Evolutionary conservation across 2,329 filamentous ascomycete species (phyloP).

Genomic region (Neoarthrinium moseri): DNA sequence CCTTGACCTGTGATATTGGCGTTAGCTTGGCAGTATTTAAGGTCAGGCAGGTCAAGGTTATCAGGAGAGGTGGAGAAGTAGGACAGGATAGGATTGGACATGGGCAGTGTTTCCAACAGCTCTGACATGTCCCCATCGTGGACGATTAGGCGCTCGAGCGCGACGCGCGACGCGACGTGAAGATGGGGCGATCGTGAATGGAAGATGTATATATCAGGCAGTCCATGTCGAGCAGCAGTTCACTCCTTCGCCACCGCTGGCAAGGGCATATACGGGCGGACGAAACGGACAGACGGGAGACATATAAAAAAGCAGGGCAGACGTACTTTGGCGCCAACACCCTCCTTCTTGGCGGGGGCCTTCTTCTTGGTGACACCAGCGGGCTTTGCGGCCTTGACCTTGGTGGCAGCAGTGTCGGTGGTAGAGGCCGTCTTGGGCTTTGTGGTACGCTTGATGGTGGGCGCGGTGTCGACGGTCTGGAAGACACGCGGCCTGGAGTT

Average conservation of each 20-base stretch:
- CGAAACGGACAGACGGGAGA: background rate
- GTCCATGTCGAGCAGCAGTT: background rate
- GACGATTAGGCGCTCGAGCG: too few relatives aligned
- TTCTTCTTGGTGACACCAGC: slow-evolving; percentile 32
- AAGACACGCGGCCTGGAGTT: slow-evolving; percentile 53
- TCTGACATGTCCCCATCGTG: background rate
- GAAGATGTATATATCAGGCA: too few relatives aligned
- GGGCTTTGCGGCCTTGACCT: slow-evolving; percentile 26
- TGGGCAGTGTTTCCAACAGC: too few relatives aligned
- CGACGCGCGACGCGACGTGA: too few relatives aligned
- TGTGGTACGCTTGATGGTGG: slow-evolving; percentile 40
- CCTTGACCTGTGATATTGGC: slow-evolving; percentile 22
- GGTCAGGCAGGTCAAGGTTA: too few relatives aligned
- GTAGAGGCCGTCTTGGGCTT: slow-evolving; percentile 26
- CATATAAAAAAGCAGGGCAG: background rate
- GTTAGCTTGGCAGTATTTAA: background rate
- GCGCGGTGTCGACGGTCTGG: slow-evolving; percentile 45
- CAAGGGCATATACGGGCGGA: background rate
- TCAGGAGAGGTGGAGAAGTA: background rate
- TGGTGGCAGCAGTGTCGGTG: slow-evolving; percentile 14
- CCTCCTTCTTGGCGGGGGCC: slow-evolving; percentile 28
- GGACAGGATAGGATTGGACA: background rate
- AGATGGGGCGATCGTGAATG: too few relatives aligned
- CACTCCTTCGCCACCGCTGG: background rate
- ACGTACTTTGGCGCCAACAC: slow-evolving; percentile 27